Percentiles rank a stretch among this genome's conserved stretches.
Conservation (phyloP, 495 filamentous ascomycete genomes). For the Penicillium nucicola region DNA sequence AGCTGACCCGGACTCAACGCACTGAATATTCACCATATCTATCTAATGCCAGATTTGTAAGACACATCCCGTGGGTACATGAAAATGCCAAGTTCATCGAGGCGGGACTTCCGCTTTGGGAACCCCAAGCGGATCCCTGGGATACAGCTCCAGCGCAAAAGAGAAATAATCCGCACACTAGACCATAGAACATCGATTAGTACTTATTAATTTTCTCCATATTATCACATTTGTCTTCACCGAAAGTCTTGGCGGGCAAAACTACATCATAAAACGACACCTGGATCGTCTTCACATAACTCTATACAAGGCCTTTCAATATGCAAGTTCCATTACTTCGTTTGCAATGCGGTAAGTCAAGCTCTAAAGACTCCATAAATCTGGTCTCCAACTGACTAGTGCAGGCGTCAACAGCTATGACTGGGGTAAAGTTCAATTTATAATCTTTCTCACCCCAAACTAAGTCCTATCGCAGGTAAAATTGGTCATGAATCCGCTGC, state of each 20-base stretch:
- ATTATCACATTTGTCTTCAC: too few species aligned
- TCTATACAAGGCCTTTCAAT: constrained; percentile 26
- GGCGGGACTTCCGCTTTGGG: too few species aligned
- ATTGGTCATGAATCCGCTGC: constrained; percentile 73
- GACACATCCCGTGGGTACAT: too few species aligned
- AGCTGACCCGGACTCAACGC: too few species aligned
- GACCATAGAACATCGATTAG: too few species aligned
- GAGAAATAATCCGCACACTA: too few species aligned
- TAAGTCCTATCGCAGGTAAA: constrained; percentile 51
- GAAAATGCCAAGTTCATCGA: too few species aligned
- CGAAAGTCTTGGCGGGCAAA: constrained; percentile 27
- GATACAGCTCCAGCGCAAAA: too few species aligned
- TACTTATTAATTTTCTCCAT: too few species aligned
- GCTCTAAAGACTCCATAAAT: neutral
- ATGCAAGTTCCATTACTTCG: constrained; percentile 85
- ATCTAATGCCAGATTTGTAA: too few species aligned
- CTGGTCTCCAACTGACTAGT: constrained; percentile 1
- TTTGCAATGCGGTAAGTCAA: constrained; percentile 82
- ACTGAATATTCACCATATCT: too few species aligned
- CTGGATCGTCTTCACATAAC: constrained; percentile 10
- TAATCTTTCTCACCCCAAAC: constrained; percentile 21
- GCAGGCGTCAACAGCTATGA: constrained; percentile 94
- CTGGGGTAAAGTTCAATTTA: constrained; percentile 63
- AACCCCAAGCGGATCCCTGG: too few species aligned
- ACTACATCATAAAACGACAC: constrained; percentile 17